Percentiles rank a stretch among this genome's conserved stretches.
These are phyloP conservation scores for Didymella exigua DNA, from an alignment of 2,329 filamentous ascomycete species.

Conservation along the genomic window DNA sequence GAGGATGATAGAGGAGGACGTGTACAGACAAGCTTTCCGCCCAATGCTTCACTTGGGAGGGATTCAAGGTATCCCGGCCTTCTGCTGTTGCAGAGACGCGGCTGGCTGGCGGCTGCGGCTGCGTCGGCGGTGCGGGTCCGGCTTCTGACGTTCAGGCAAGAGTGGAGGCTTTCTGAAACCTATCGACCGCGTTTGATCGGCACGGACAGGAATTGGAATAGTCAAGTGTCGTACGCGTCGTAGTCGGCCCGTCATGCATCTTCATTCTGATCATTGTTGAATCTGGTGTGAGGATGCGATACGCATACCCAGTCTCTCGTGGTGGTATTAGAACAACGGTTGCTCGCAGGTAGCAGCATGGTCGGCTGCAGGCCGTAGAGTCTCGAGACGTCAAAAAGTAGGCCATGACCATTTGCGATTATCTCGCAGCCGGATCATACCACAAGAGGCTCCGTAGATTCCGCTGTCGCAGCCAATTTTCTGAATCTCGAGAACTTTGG, in stretches of 20 bases:
- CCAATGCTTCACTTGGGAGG: constrained; percentile 9
- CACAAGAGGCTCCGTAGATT: too few relatives aligned
- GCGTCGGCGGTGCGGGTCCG: constrained; percentile 11
- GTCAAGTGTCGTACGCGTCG: constrained; percentile 13
- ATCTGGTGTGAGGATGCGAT: not conserved
- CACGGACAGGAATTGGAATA: constrained; percentile 2
- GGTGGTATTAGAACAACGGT: not conserved
- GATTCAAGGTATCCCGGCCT: constrained; percentile 6
- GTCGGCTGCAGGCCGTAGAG: too few relatives aligned
- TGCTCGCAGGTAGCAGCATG: too few relatives aligned
- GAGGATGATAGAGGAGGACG: constrained; percentile 7
- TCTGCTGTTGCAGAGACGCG: constrained; percentile 8
- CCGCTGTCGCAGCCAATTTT: too few relatives aligned
- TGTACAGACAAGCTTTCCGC: constrained; percentile 7
- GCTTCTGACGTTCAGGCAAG: constrained; percentile 14
- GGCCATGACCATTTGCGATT: too few relatives aligned
- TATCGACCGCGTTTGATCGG: constrained; percentile 16
- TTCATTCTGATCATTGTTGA: not conserved
- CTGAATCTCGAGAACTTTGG: too few relatives aligned
- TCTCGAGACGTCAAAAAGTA: too few relatives aligned
- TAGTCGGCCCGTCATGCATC: constrained; percentile 11
- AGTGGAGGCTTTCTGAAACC: constrained; percentile 13
- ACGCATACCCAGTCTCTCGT: not conserved
- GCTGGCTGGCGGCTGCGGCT: constrained; percentile 8
- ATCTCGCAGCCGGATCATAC: too few relatives aligned